Evolutionary conservation across 352 stramenopile genomes (phyloP), one percentile per base, ranked within the genome.

Genomic region (Phytopythium montanum): DNA sequence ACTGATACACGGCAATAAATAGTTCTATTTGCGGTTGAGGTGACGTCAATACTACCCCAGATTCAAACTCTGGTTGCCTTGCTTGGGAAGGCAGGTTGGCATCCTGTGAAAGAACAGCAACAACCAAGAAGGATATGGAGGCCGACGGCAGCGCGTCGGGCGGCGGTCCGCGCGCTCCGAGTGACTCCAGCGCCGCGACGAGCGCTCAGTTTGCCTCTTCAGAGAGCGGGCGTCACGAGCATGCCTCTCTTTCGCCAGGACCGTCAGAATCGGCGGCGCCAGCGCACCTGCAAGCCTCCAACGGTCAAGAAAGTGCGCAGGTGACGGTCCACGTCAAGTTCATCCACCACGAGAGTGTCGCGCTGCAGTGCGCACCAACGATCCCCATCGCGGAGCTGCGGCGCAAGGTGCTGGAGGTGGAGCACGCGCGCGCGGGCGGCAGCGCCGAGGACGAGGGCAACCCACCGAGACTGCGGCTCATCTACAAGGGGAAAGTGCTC

Each of bases 401-500:
- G 45, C 54, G 38, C 2, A 62, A 68, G 36, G 54, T 74, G 26
- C 26, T 48, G 25, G 44, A 59, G 18, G 38, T 28, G 21, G 48
- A 66, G 33, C 46, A 39, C 18, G 39, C 44, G 19, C 12, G 36
- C 13, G 45, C 45, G 45, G 34, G 44, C 23, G 28, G 44, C 25
- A 31, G 50, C 29, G 56, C 39, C 28, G 52, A 38, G 23, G 29
- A 31, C 29, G 45, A 34, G 1, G 46, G 29, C 36, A 48, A 28
- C 10, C 42, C 1, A 28, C 14, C 13, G 54, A 39, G 33, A 39
- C 26, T 23, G 25, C 61, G 9, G 52, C 50, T 83, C 21, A 83
- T 83, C 39, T 83, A 83, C 72, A 80, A 81, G 51, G 73, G 73
- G 16, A 83, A 78, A 33, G 70, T 83, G 26, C 56, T 83, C 28